These are phyloP conservation scores for Casuarina cunninghamiana DNA, from an alignment of 306 rosid species.

Conservation along the genomic window DNA sequence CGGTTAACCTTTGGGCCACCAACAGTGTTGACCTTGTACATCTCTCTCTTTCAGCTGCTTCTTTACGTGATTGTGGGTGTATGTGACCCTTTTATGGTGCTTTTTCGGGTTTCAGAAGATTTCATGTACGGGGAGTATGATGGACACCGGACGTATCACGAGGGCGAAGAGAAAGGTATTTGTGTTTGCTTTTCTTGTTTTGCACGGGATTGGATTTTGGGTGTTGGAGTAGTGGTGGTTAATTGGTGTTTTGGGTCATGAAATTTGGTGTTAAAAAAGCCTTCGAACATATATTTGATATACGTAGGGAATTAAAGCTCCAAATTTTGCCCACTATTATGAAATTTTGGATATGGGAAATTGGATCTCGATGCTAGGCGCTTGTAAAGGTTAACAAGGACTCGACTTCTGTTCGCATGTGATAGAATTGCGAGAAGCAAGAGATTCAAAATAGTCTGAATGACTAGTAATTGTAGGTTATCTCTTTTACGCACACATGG, in stretches of 20 bases:
- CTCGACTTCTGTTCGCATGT: too few relatives aligned
- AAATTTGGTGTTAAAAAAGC: neutral
- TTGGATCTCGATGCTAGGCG: neutral
- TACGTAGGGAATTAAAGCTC: neutral
- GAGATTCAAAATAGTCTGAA: neutral
- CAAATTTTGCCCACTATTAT: neutral
- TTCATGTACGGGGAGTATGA: slow-evolving; percentile 72
- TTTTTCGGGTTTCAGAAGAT: slow-evolving; percentile 59
- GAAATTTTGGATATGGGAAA: neutral
- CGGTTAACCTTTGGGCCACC: slow-evolving; percentile 54
- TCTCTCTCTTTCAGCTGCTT: neutral
- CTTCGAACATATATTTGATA: neutral
- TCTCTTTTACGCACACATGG: neutral
- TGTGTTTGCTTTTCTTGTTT: neutral
- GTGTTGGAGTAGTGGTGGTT: neutral
- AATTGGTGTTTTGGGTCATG: neutral
- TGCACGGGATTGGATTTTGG: neutral
- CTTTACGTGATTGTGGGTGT: neutral
- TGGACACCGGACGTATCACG: slow-evolving; percentile 77
- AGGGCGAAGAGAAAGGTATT: slow-evolving; percentile 64
- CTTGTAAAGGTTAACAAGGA: neutral
- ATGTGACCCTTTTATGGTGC: neutral
- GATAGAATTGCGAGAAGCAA: neutral
- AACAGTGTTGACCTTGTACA: slow-evolving; percentile 62
- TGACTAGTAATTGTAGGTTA: neutral